Evolutionary conservation across 495 filamentous ascomycete genomes (phyloP), one percentile per base, ranked within the genome.

Genomic region (Penicillium subrubescens): DNA sequence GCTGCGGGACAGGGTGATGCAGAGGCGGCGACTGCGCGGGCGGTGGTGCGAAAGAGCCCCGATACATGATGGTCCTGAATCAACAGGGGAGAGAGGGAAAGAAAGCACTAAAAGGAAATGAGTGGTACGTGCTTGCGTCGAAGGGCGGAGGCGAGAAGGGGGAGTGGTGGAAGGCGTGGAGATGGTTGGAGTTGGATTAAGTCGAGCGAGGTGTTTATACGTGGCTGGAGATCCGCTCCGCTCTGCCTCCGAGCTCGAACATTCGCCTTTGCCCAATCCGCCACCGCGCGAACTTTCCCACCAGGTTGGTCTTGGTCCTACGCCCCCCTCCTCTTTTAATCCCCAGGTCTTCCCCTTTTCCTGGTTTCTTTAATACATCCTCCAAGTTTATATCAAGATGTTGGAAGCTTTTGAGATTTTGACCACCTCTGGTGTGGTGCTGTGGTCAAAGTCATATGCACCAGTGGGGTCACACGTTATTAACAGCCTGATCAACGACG

Each of bases 1-100:
- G 96, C 73, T 98, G 96, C 51, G 96, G 96, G 51, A 98, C 94
- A 31, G 95, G 95, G 77, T 99, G 95, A 79, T 99, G 95, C 64
- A 99, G 89, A 46, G 95, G 96, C 71, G 95, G 95, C 66, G 95
- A 97, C 69, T 92, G 90, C 61, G 91, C 90, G 46, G 88, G 89
- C 27, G 88, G 85, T 58, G 87, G 86, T 68, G 87, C 88, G 79
- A 93, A 96, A 53, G 85, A 83, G 65, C 85, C 81, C 73, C 93
- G 90, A 78, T 98, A 94, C 93, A 97, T 97, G 59, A 46, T 77
- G 67, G 58, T 57, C 59, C 48, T 63, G 33, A 65, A 54, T 61
- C 51, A 27, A 56, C 58, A 56, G 54, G 48, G 27, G 48, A 61
- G 37, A 59, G 15, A n/a, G 19, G 51, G 34, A 43, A 46, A 51